Conservation (phyloP, 2,329 filamentous ascomycete genomes). For the Diaporthe citriasiana region DNA sequence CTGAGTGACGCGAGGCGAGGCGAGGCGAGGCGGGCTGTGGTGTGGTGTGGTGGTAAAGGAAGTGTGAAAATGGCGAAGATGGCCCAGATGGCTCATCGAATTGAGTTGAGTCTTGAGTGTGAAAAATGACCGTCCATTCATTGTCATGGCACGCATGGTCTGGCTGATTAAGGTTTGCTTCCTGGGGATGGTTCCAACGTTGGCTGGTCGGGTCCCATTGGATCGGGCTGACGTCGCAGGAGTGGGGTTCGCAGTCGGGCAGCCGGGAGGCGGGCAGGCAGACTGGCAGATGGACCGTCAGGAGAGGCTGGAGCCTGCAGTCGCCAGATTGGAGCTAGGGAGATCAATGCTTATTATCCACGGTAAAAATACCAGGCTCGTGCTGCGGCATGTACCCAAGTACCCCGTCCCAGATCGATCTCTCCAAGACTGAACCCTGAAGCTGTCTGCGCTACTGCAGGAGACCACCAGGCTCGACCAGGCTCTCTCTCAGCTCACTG, state of each 20-base stretch:
- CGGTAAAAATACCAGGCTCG: no score
- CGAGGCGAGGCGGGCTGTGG: not conserved
- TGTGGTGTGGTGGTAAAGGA: not conserved
- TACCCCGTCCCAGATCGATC: slow-evolving; percentile 15
- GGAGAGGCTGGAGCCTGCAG: no score
- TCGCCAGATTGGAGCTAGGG: no score
- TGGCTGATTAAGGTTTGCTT: slow-evolving; percentile 31
- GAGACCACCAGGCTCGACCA: slow-evolving; percentile 40
- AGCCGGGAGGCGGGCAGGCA: slow-evolving; percentile 17
- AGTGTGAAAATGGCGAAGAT: slow-evolving; percentile 2
- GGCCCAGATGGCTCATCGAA: slow-evolving; percentile 1
- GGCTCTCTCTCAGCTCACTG: slow-evolving; percentile 46
- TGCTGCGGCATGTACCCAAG: not conserved
- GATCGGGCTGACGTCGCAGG: slow-evolving; percentile 25
- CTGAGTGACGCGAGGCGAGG: not conserved
- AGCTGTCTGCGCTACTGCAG: slow-evolving; percentile 23
- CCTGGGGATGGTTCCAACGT: slow-evolving; percentile 13
- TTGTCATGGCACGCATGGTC: slow-evolving; percentile 10
- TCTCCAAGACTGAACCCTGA: slow-evolving; percentile 31
- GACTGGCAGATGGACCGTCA: not conserved
- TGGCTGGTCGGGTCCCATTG: slow-evolving; percentile 24
- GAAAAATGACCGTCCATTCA: slow-evolving; percentile 2
- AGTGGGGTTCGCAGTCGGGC: slow-evolving; percentile 19
- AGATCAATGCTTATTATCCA: no score
- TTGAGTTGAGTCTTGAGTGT: not conserved